These are phyloP conservation scores for Nitzschia sp. DNA, from an alignment of 108 stramenopile species.

Conservation along the genomic window DNA sequence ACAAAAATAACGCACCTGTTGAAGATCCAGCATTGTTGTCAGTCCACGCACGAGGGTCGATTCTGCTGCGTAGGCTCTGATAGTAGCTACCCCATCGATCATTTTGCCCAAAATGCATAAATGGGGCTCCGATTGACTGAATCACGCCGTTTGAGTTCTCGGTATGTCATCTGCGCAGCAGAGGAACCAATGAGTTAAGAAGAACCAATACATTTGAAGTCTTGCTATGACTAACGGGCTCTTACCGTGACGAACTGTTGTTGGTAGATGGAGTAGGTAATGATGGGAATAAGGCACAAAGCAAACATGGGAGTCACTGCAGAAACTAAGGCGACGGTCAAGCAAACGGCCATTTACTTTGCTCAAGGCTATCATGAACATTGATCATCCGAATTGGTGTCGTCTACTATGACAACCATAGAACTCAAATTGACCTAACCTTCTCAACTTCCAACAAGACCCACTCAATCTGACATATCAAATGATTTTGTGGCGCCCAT, in stretches of 20 bases:
- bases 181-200: background rate
- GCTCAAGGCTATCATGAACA: no score
- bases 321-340: constrained; percentile 78
- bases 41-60: constrained; percentile 61
- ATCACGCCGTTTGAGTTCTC: constrained; percentile 93
- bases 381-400: no score
- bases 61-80: constrained; percentile 89
- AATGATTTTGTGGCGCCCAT: no score
- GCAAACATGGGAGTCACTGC: constrained; percentile 59
- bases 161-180: constrained; percentile 56
- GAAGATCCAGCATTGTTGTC: constrained; percentile 58
- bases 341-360: constrained; percentile 62
- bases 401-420: no score
- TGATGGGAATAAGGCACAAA: constrained; percentile 56
- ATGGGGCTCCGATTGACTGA: constrained; percentile 82
- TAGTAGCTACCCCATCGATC: constrained; percentile 89
- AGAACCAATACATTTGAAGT: background rate
- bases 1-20: constrained; percentile 59
- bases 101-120: constrained; percentile 93
- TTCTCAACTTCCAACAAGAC: no score
- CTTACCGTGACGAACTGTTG: constrained; percentile 81
- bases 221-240: background rate
- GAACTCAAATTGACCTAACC: no score
- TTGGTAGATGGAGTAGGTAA: constrained; percentile 64
- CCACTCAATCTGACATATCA: no score